Evolutionary conservation across 176 grass and related monocot species (phyloP).

Genomic region (Avena eriantha): DNA sequence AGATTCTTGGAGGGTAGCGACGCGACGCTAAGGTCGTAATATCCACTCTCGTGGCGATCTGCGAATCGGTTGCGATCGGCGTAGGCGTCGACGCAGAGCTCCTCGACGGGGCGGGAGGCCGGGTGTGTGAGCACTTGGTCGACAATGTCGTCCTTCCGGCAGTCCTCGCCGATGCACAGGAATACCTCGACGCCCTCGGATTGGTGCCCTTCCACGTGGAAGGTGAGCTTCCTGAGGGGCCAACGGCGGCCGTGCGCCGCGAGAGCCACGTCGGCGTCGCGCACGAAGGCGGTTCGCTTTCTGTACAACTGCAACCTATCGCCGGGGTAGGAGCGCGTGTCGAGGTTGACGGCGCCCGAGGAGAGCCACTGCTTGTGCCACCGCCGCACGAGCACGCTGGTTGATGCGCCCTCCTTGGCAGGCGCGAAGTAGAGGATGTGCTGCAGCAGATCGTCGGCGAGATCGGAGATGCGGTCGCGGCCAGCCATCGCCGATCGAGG

Average conservation of each 20-base stretch:
- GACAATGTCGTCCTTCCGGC: background rate
- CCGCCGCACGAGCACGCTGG: background rate
- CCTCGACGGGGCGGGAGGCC: background rate
- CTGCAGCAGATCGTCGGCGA: background rate
- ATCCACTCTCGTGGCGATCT: background rate
- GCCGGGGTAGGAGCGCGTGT: background rate
- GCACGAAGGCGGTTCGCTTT: background rate
- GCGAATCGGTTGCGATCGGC: accelerated
- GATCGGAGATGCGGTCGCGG: background rate
- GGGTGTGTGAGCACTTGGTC: background rate
- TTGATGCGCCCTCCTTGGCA: conserved; percentile 9
- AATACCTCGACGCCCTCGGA: background rate
- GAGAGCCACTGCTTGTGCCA: background rate
- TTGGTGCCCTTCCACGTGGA: background rate
- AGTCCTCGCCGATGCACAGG: background rate
- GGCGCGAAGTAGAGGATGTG: conserved; percentile 11
- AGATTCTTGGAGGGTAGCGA: background rate
- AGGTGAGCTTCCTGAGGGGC: background rate
- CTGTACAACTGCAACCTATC: background rate
- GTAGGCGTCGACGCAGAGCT: background rate
- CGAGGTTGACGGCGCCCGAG: background rate
- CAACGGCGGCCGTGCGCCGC: background rate
- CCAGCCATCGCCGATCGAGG: background rate
- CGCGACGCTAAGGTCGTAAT: background rate
- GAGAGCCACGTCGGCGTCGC: background rate